Conservation (phyloP, 257 asterid genomes). For the Capsicum baccatum region DNA sequence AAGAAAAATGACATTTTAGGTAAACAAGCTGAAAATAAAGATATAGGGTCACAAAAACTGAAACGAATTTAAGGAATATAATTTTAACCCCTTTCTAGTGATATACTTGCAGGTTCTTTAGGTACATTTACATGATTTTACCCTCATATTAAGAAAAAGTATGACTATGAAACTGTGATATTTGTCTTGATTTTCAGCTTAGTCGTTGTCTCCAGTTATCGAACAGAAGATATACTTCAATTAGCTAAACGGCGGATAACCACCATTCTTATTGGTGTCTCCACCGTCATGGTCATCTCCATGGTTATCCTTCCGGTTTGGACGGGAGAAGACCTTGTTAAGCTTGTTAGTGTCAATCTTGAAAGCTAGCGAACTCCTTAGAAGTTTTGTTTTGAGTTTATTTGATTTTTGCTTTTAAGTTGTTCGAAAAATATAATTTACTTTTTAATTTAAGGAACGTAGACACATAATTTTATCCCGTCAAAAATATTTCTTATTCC, state of each 20-base stretch:
- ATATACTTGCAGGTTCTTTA: constrained; percentile 47
- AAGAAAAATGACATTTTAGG: background rate
- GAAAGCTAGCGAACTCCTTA: constrained; percentile 56
- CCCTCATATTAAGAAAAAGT: constrained; percentile 61
- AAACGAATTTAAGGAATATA: too few relatives aligned
- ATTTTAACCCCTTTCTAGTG: background rate
- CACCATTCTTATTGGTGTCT: constrained; percentile 64
- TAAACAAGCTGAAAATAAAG: background rate
- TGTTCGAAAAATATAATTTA: too few relatives aligned
- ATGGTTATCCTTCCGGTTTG: constrained; percentile 65
- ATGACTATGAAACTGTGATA: constrained; percentile 73
- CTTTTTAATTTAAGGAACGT: too few relatives aligned
- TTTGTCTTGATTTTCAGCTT: constrained; percentile 71
- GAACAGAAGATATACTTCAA: constrained; percentile 48
- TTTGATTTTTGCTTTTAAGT: background rate
- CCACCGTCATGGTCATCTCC: constrained; percentile 60
- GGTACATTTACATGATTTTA: constrained; percentile 64
- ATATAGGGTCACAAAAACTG: too few relatives aligned
- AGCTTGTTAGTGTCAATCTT: constrained; percentile 46
- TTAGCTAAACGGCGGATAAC: constrained; percentile 62
- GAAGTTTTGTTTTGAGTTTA: constrained; percentile 45
- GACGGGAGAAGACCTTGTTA: constrained; percentile 85
- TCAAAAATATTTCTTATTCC: too few relatives aligned
- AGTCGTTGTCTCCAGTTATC: constrained; percentile 69
- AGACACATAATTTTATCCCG: too few relatives aligned